Base-by-base conservation (phyloP, 1,139 yeast species). In the Blastobotrys arbuscula region DNA sequence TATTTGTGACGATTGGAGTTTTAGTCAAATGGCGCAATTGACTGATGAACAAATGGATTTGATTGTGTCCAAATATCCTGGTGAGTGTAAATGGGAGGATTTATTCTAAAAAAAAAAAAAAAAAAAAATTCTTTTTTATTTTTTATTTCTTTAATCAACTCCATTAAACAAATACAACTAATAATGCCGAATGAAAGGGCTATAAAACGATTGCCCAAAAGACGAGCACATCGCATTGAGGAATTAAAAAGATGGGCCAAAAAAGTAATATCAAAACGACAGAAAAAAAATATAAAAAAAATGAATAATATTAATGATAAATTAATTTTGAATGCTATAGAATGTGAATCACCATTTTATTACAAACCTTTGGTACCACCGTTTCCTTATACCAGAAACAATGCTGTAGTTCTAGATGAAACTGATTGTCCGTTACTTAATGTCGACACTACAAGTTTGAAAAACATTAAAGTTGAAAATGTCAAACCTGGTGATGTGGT, bases 1-100 rank as follows among this genome's bases (percentile, higher is more conserved):
- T 2, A 70, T 83, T 44, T 84, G 92, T 2, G 94, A 84, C 62
- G 67, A 68, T 45, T 80, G 76, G 64, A 63, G 76, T 12, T 72
- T 82, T 51, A 72, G 72, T 50, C 76, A 84, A 59, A 81, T 90
- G 83, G 79, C 86, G 49, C 43, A 44, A 15, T 50, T 67, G 43
- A 53, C 55, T 10, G 61, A 58, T 12, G 48, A 45, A 5, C 62
- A 63, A 19, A 57, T 65, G 42, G 57, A 50, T 13, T 51, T 51
- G 16, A 51, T 66, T 39, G 57, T 67, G 13, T 55, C 53, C 4
- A 52, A 54, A 16, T 62, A 61, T 47, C 65, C 65, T 19, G 33
- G 23, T 13, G 38, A 38, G 38, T 39, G 42, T 21, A 19, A 23
- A 10, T 38, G 42, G 42, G 47, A 44, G 33, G 42, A 44, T n/a